These are phyloP conservation scores for Tolypocladium sp. DNA, from an alignment of 2,329 filamentous ascomycete genomes.

Conservation along the genomic window DNA sequence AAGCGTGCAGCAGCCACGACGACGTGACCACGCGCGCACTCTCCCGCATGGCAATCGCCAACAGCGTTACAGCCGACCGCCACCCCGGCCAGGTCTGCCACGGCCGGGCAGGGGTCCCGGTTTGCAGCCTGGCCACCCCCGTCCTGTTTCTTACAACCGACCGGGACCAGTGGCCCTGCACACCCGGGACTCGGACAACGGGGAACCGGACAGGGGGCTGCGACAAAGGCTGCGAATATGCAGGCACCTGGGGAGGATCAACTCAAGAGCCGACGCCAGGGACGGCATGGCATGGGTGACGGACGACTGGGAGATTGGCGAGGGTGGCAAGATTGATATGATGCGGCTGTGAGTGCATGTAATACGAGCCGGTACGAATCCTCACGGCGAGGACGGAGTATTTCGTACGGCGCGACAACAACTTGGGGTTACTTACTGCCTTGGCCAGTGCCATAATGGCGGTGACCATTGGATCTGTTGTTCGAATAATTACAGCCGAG, in stretches of 20 bases:
- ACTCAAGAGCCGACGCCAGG: not conserved
- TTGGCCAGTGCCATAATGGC: too few relatives aligned
- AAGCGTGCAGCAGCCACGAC: not conserved
- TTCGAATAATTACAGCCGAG: not conserved
- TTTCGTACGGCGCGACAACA: not conserved
- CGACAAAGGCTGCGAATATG: not conserved
- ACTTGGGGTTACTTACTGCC: not conserved
- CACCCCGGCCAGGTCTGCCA: not conserved
- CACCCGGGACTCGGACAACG: not conserved
- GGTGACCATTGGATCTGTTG: not conserved
- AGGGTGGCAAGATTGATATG: not conserved
- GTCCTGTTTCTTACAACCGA: not conserved
- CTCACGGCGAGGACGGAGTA: not conserved
- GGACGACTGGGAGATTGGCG: not conserved
- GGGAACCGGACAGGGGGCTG: slow-evolving; percentile 1
- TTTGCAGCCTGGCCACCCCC: not conserved
- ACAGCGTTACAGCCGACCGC: not conserved
- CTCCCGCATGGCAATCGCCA: not conserved
- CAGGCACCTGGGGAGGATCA: not conserved
- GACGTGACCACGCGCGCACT: not conserved
- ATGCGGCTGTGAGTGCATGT: not conserved
- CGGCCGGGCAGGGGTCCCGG: not conserved
- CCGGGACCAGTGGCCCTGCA: not conserved
- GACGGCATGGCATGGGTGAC: not conserved
- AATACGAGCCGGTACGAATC: not conserved